Percentiles rank a stretch among this genome's conserved stretches.
phyloP scores from a whole-genome alignment of 805 yeast genomes.

The Pichia kluyveri region DNA sequence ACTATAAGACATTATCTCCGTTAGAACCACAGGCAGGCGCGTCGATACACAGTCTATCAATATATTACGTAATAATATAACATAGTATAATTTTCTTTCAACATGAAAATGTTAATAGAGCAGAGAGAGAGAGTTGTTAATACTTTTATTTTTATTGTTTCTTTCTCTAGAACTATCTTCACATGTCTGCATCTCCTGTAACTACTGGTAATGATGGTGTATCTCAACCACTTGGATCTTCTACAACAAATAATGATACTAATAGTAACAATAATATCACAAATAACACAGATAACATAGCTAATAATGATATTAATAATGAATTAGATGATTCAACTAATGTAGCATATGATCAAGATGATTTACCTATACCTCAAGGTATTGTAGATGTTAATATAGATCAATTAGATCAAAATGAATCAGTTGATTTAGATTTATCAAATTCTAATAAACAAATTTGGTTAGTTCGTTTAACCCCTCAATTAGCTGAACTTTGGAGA shows the following conservation, averaged over 20 bases:
- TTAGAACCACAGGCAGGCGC: no score
- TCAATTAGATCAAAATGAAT: conserved; percentile 41
- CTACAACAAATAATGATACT: not conserved
- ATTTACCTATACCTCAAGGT: conserved; percentile 26
- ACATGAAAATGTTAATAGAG: no score
- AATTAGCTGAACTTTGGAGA: conserved; percentile 75
- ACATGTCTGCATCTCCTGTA: not conserved
- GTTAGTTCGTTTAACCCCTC: conserved; percentile 87
- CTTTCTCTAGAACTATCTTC: no score
- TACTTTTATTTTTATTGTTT: no score
- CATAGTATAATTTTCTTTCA: no score
- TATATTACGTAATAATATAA: no score
- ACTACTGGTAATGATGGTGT: not conserved
- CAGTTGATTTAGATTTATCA: conserved; percentile 66
- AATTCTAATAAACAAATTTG: conserved; percentile 68
- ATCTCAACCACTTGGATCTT: not conserved
- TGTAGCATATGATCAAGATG: conserved; percentile 24
- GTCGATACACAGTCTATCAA: no score
- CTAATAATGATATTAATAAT: not conserved
- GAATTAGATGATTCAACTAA: conserved; percentile 12
- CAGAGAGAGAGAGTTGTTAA: no score
- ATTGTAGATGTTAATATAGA: conserved; percentile 28
- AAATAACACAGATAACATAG: no score
- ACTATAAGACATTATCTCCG: no score
- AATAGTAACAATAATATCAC: no score